Conservation (phyloP, 2,329 filamentous ascomycete genomes). For the Fonsecaea monophora region DNA sequence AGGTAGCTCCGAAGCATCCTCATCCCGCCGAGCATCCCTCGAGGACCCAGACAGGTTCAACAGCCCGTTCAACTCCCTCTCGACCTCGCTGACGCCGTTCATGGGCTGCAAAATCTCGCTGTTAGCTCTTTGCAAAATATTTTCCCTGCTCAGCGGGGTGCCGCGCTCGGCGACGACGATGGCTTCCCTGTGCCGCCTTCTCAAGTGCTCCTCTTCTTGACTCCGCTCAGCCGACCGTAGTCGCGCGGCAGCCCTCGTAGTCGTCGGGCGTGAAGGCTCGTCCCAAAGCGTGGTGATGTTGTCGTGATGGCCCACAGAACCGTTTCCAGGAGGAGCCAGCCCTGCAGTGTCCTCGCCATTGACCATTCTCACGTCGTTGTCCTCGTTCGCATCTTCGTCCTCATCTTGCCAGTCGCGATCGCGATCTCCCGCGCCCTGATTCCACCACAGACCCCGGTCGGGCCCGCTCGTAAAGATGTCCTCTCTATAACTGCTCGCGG, state of each 20-base stretch:
- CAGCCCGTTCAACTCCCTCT: conserved; percentile 31
- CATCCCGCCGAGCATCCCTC: neutral
- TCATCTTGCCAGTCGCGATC: conserved; percentile 38
- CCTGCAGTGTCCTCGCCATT: conserved; percentile 60
- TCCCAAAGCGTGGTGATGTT: conserved; percentile 21
- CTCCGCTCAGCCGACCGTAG: conserved; percentile 30
- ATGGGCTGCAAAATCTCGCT: conserved; percentile 33
- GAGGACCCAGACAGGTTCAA: conserved; percentile 26
- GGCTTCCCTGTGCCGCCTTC: conserved; percentile 80
- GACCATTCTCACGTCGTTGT: conserved; percentile 60
- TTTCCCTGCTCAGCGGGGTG: conserved; percentile 71
- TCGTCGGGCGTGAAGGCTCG: conserved; percentile 4
- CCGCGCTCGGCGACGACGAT: conserved; percentile 92
- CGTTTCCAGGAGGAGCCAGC: neutral
- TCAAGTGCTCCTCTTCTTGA: conserved; percentile 65
- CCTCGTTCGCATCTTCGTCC: conserved; percentile 54
- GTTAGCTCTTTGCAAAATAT: conserved; percentile 73
- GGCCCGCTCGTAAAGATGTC: conserved; percentile 13
- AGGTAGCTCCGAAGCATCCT: neutral
- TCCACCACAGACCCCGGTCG: conserved; percentile 5
- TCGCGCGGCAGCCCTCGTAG: conserved; percentile 18
- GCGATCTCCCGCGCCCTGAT: neutral
- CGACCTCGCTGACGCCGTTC: conserved; percentile 28
- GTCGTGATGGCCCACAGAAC: conserved; percentile 1
- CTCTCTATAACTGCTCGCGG: conserved; percentile 51